Conservation (phyloP, 1,284 basidiomycete genomes). For the Trichosporon ovoides region DNA sequence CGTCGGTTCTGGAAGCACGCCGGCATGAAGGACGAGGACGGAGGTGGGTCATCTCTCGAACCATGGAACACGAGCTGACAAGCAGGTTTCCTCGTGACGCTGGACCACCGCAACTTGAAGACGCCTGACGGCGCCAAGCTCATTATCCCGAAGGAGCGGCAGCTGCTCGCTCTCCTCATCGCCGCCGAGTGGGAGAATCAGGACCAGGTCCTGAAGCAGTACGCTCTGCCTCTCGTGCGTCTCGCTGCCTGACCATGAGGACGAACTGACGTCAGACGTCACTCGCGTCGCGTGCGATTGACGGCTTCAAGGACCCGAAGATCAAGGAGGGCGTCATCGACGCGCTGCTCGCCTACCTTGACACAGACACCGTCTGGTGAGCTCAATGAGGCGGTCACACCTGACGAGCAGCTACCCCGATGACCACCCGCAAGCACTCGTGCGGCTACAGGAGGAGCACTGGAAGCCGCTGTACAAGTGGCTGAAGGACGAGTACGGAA, state of each 20-base stretch:
- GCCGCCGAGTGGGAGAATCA: constrained; percentile 97
- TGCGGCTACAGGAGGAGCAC: constrained; percentile 72
- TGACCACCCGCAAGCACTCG: constrained; percentile 67
- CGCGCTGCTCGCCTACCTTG: constrained; percentile 77
- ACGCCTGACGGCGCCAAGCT: constrained; percentile 77
- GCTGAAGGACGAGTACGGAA: constrained; percentile 61
- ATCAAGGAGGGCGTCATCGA: constrained; percentile 63
- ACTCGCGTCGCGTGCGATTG: constrained; percentile 79
- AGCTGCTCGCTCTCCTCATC: constrained; percentile 73
- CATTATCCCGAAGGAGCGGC: constrained; percentile 64
- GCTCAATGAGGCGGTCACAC: constrained; percentile 15
- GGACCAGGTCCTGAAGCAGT: constrained; percentile 75
- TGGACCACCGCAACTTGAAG: constrained; percentile 80
- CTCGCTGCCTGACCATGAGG: background rate
- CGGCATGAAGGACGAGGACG: constrained; percentile 58
- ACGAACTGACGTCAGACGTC: constrained; percentile 61
- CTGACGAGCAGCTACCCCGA: constrained; percentile 65
- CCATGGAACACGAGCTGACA: constrained; percentile 2
- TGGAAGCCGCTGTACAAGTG: constrained; percentile 87
- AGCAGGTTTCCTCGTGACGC: constrained; percentile 61
- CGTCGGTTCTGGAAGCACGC: constrained; percentile 89
- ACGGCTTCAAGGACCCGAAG: constrained; percentile 61
- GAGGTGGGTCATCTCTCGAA: constrained; percentile 37
- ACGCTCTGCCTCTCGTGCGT: constrained; percentile 82
- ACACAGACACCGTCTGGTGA: constrained; percentile 93